These are phyloP conservation scores for Coemansia sp. DNA, from an alignment of 192 early-diverging fungal genomes.

Conservation along the genomic window DNA sequence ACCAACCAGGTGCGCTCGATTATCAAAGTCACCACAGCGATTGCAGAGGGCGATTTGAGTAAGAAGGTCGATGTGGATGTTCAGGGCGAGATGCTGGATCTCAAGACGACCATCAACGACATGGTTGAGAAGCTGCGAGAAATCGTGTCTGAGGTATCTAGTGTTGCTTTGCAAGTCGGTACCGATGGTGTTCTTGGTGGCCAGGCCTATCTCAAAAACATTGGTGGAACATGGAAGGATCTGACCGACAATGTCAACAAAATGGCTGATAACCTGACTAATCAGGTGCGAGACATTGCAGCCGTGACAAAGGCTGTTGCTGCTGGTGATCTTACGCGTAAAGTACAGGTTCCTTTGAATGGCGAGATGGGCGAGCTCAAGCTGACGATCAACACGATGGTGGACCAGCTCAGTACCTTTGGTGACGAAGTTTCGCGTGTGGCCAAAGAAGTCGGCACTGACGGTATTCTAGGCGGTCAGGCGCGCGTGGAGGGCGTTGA, in stretches of 20 bases:
- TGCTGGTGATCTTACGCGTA: conserved; percentile 58
- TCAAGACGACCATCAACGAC: conserved; percentile 56
- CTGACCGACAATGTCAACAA: conserved; percentile 67
- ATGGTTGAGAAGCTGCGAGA: conserved; percentile 61
- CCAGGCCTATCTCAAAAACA: too few relatives aligned
- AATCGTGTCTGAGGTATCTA: conserved; percentile 58
- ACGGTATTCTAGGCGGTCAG: conserved; percentile 58
- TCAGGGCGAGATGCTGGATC: conserved; percentile 21
- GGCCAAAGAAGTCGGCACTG: too few relatives aligned
- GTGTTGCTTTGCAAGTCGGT: conserved; percentile 24
- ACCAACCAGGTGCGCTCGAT: conserved; percentile 63
- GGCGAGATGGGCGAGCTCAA: conserved; percentile 47
- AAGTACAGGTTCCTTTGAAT: conserved; percentile 53
- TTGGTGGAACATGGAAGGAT: too few relatives aligned
- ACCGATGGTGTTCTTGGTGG: too few relatives aligned
- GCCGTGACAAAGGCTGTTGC: too few relatives aligned
- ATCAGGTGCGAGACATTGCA: too few relatives aligned
- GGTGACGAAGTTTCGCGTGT: too few relatives aligned
- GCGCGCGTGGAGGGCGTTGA: conserved; percentile 48
- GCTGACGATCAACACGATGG: conserved; percentile 63
- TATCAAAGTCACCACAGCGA: conserved; percentile 56
- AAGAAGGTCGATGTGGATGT: conserved; percentile 37
- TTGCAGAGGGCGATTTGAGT: conserved; percentile 60
- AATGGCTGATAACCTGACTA: conserved; percentile 68
- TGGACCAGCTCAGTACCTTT: conserved; percentile 61